Percentiles rank a stretch among this genome's conserved stretches.
Evolutionary conservation across 345 rosid genomes (phyloP).

Genomic region (Rubroshorea leprosula): DNA sequence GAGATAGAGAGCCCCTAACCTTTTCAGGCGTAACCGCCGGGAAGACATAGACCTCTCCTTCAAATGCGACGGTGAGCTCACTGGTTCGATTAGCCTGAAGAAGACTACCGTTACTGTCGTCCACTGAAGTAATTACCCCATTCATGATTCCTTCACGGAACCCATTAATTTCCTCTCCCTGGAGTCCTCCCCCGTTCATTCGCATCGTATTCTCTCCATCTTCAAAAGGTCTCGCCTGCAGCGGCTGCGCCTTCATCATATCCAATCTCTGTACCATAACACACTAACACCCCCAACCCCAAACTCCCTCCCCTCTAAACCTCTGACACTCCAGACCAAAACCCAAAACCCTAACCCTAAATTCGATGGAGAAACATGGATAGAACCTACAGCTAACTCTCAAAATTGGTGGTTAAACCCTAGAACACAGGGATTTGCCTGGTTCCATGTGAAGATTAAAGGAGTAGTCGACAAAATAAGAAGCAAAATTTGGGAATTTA

Average conservation of each 20-base stretch:
- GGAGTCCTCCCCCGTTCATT: neutral
- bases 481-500: neutral
- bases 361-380: neutral
- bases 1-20: slow-evolving; percentile 11
- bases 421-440: neutral
- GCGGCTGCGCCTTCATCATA: slow-evolving; percentile 20
- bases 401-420: neutral
- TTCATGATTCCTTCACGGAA: slow-evolving; percentile 4
- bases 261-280: slow-evolving; percentile 27
- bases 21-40: slow-evolving; percentile 36
- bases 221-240: slow-evolving; percentile 13
- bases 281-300: neutral
- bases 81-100: slow-evolving; percentile 25
- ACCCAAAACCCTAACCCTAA: slow-evolving; percentile 12
- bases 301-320: neutral
- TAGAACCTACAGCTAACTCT: neutral
- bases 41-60: slow-evolving; percentile 47
- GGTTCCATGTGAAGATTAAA: neutral
- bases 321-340: neutral
- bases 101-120: slow-evolving; percentile 3
- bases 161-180: slow-evolving; percentile 4
- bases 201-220: slow-evolving; percentile 9
- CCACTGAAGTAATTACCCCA: slow-evolving; percentile 12
- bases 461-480: neutral
- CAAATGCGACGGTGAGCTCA: slow-evolving; percentile 43